These are phyloP conservation scores for Aureobasidium sp. DNA, from an alignment of 2,329 filamentous ascomycete genomes.

Conservation along the genomic window DNA sequence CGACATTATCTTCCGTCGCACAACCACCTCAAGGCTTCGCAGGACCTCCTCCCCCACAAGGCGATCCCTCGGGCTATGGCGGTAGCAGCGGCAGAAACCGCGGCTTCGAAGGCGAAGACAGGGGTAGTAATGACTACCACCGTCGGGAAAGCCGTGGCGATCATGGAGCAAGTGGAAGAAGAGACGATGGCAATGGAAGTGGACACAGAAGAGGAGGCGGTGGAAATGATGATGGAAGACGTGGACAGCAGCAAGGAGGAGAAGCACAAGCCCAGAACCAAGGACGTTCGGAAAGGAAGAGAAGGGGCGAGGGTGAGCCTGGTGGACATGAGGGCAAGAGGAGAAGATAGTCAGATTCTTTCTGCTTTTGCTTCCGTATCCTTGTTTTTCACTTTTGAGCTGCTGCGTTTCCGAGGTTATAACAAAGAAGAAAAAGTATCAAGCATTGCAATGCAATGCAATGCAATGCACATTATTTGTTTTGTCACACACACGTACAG, in stretches of 20 bases:
- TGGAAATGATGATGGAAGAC: not conserved
- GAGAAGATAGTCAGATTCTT: not conserved
- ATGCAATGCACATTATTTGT: too few relatives aligned
- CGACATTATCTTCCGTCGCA: not conserved
- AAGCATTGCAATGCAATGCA: too few relatives aligned
- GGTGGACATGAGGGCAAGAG: conserved; percentile 12
- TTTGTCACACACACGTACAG: too few relatives aligned
- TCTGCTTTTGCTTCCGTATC: not conserved
- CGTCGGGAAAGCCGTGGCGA: not conserved
- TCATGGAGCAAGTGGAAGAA: not conserved
- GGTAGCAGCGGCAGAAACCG: not conserved
- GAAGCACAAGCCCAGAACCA: not conserved
- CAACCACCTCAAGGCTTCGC: not conserved
- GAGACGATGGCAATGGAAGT: not conserved
- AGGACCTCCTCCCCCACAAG: not conserved
- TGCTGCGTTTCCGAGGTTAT: too few relatives aligned
- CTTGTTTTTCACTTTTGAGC: too few relatives aligned
- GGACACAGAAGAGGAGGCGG: not conserved
- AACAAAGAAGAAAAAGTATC: too few relatives aligned
- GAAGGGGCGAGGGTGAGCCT: conserved; percentile 13
- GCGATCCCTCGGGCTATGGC: not conserved
- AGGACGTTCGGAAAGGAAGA: conserved; percentile 12
- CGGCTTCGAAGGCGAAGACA: not conserved
- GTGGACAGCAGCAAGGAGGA: not conserved
- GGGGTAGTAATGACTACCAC: not conserved